Evolutionary conservation across 2,329 filamentous ascomycete species (phyloP).

Genomic region (Clarireedia hainanense): DNA sequence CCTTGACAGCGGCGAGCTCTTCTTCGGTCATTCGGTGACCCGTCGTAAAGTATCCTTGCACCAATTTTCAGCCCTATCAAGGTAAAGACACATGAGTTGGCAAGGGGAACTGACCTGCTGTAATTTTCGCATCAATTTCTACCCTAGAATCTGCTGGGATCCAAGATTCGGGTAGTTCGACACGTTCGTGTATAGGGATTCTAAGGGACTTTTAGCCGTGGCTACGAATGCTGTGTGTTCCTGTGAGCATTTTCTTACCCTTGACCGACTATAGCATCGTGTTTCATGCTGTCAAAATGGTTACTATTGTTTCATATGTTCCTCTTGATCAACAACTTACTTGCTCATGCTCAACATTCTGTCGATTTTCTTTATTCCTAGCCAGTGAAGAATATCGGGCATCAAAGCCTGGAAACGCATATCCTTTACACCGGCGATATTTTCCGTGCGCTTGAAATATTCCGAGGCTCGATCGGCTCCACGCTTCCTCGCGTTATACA

Average conservation of each 20-base stretch:
- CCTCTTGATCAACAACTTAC: conserved; percentile 18
- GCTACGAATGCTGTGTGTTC: conserved; percentile 2
- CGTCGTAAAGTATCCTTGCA: conserved; percentile 66
- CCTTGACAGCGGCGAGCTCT: conserved; percentile 78
- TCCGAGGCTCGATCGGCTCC: conserved; percentile 75
- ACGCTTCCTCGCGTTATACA: conserved; percentile 75
- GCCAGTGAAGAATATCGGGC: conserved; percentile 96
- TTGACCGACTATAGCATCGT: conserved; percentile 80
- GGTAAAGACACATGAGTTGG: neutral
- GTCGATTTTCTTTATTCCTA: conserved; percentile 97
- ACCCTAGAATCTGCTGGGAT: conserved; percentile 92
- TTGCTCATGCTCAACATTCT: conserved; percentile 99
- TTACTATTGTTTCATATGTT: conserved; percentile 20
- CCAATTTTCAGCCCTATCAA: conserved; percentile 28
- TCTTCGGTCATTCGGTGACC: conserved; percentile 84
- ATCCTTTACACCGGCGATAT: conserved; percentile 91
- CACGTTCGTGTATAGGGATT: conserved; percentile 79
- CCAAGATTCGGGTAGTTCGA: conserved; percentile 87
- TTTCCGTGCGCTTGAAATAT: conserved; percentile 96
- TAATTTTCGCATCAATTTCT: conserved; percentile 99
- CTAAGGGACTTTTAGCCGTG: conserved; percentile 31
- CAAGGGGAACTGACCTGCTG: conserved; percentile 55
- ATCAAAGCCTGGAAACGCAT: conserved; percentile 98
- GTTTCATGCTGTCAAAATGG: conserved; percentile 61
- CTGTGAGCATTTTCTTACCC: conserved; percentile 39